Base-by-base conservation (phyloP, 352 stramenopile species). In the Globisporangium cystogenes region DNA sequence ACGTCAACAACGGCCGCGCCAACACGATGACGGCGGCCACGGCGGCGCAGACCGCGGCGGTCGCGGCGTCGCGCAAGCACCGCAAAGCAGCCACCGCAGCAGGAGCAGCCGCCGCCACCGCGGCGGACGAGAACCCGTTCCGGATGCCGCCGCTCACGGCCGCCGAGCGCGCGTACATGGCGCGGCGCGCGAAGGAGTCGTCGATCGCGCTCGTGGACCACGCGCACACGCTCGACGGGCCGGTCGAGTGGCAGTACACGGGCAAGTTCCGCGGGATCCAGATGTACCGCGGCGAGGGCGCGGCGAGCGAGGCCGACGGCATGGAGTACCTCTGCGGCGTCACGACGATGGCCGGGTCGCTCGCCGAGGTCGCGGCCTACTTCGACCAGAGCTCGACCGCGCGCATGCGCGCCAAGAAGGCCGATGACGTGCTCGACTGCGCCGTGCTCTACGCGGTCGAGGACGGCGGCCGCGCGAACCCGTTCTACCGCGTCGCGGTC, bases 221-320 rank as follows among this genome's bases (percentile, higher is more conserved):
- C 48, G 79, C 76, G 44, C 74, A 88, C 56, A 88, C 76, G 35
- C 75, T 88, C 31, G 73, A 87, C 40, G 79, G 79, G 0, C 79
- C 79, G 18, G 76, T 88, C 27, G 69, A 84, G 55, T 90, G 79
- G 79, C 74, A 86, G 35, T 88, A 87, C 64, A 85, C 74, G 27
- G 79, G 79, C 52, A 87, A 87, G 48, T 81, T 82, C 48, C 72
- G 65, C 33, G 76, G 76, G 42, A 88, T 90, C 53, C 76, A 87
- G 43, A 90, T 90, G 76, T 90, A 88, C 58, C 72, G 76, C n/a
- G 79, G 79, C 26, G 76, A 90, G 65, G 76, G 74, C 50, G 75
- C 74, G 43, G 67, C 70, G 44, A 39, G n/a, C n/a, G 53, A 53
- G n/a, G 45, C 33, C 11, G 64, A 73, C 40, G 59, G 60, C 40